Conservation (phyloP, 2,329 filamentous ascomycete genomes). For the Trichophyton schoenleinii region DNA sequence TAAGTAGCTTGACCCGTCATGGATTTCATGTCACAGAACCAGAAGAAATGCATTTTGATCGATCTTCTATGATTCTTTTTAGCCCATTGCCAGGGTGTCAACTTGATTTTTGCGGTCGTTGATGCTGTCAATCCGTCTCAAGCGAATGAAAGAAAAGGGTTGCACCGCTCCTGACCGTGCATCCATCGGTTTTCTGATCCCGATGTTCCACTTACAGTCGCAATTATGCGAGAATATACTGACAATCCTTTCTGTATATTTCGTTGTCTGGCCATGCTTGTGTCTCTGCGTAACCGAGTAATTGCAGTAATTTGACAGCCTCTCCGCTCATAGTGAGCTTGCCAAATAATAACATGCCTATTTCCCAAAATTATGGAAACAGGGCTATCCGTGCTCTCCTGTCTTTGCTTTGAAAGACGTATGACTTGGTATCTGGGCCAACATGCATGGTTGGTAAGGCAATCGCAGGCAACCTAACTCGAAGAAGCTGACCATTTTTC, state of each 20-base stretch:
- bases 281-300: neutral
- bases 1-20: neutral
- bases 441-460: too few relatives aligned
- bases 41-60: neutral
- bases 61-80: neutral
- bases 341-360: too few relatives aligned
- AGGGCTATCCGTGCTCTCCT: too few relatives aligned
- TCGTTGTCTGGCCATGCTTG: neutral
- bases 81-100: neutral
- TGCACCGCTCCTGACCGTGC: neutral
- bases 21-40: neutral
- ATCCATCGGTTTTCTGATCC: neutral
- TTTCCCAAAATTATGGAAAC: too few relatives aligned
- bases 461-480: too few relatives aligned
- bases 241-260: neutral
- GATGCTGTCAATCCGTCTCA: neutral
- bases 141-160: neutral
- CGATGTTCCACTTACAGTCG: neutral
- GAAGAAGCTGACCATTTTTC: neutral
- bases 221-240: neutral
- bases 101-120: neutral
- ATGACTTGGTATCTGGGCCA: too few relatives aligned
- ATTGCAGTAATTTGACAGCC: neutral
- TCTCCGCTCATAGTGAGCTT: neutral
- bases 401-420: too few relatives aligned